Base-by-base conservation (phyloP, 805 yeast species). In the Priceomyces medius region DNA sequence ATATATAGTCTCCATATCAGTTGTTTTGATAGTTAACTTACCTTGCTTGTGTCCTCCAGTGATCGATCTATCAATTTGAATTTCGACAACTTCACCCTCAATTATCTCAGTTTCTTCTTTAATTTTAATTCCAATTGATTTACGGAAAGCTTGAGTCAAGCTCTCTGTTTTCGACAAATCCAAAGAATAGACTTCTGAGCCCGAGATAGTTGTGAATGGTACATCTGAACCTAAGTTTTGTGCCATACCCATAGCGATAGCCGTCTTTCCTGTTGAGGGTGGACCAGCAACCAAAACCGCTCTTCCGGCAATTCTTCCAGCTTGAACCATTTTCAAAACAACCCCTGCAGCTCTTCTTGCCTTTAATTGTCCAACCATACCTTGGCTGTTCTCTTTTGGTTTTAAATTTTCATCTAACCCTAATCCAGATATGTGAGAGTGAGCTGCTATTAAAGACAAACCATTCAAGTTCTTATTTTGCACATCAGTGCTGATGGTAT, bases 1-100 rank as follows among this genome's bases (percentile, higher is more conserved):
- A 67, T 93, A 93, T 47, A 93, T 88, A 19, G 99, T 91, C 66
- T 95, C 99, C 96, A 93, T 95, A 63, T 93, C 96, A 31, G 98
- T 93, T 35, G 98, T 87, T 61, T 88, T 93, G 63, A 93, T 91
- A 14, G 99, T 93, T 55, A 95, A 80, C 66, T 93, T 93, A 32
- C 99, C 98, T 65, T 95, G 98, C 61, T 93, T 91, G 66, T 89
- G 97, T 38, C 99, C 99, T 31, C 99, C 99, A 7, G 96, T 86
- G 42, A 93, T 79, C 18, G 95, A 84, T 59, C 96, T 80, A 66
- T 88, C 97, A 51, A 88, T 88, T 68, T 88, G 96, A 58, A 88
- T 86, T 67, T 93, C 99, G 27, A 93, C 97, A 38, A 93, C 99
- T 67, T 93, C 99, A 63, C 99, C 99, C 70, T 93, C 98, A 51